These are phyloP conservation scores for Aphanomyces stellatus DNA, from an alignment of 352 stramenopile species.

Conservation along the genomic window DNA sequence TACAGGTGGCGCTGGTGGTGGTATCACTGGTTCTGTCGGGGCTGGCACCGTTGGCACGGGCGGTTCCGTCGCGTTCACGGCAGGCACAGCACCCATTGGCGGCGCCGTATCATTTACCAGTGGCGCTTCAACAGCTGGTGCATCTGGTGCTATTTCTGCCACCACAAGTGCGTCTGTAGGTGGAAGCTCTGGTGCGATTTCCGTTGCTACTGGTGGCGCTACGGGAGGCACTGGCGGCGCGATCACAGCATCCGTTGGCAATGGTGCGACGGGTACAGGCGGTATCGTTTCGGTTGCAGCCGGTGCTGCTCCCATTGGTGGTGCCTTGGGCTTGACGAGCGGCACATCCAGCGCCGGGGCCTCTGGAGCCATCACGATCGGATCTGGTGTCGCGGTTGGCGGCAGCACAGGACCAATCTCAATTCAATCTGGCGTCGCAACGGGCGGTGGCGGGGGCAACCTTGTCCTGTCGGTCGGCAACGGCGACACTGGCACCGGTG, in stretches of 20 bases:
- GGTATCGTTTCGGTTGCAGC: neutral
- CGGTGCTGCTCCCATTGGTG: neutral
- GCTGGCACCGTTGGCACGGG: conserved; percentile 13
- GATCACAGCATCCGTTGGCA: conserved; percentile 16
- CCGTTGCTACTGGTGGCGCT: conserved; percentile 2
- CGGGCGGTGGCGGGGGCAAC: conserved; percentile 14
- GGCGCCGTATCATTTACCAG: neutral
- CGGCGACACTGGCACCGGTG: conserved; percentile 30
- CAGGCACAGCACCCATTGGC: neutral
- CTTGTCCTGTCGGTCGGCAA: conserved; percentile 25
- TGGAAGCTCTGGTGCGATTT: conserved; percentile 19
- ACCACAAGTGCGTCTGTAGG: conserved; percentile 1
- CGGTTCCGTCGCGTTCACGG: conserved; percentile 14
- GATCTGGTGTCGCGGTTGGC: neutral
- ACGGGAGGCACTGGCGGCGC: conserved; percentile 11
- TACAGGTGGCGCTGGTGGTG: conserved; percentile 10
- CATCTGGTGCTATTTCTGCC: neutral
- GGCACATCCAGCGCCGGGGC: conserved; percentile 22
- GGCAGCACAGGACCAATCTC: neutral
- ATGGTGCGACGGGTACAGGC: neutral
- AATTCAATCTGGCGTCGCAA: neutral
- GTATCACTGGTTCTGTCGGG: neutral
- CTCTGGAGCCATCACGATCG: neutral
- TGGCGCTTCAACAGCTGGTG: conserved; percentile 2
- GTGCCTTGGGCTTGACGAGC: conserved; percentile 21